Conservation (phyloP, 257 asterid genomes). For the Euphrasia confusa region DNA sequence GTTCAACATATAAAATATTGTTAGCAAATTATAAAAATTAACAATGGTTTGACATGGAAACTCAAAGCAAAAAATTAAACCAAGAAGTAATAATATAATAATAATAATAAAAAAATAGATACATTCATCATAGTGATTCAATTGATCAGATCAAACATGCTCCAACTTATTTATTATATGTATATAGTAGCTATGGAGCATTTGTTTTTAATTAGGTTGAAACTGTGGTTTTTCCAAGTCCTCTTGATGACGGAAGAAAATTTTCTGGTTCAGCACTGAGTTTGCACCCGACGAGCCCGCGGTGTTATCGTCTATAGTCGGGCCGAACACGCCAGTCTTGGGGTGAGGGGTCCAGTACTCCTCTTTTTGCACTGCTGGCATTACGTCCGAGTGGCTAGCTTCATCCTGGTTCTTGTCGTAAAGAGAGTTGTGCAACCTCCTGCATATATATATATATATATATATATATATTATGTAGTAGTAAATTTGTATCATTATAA, state of each 20-base stretch:
- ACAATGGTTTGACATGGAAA: too few relatives aligned
- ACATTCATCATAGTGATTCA: neutral
- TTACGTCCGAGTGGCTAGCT: constrained; percentile 35
- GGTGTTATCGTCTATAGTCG: constrained; percentile 38
- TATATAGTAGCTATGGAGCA: neutral
- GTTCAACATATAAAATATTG: too few relatives aligned
- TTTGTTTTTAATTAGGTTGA: constrained; percentile 32
- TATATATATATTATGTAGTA: too few relatives aligned
- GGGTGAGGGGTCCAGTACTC: constrained; percentile 87
- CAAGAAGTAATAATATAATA: too few relatives aligned
- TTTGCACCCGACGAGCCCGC: constrained; percentile 20
- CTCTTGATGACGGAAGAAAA: constrained; percentile 75
- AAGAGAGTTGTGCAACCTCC: constrained; percentile 68
- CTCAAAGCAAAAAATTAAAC: too few relatives aligned
- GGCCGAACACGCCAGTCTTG: constrained; percentile 80
- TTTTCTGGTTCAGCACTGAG: constrained; percentile 73
- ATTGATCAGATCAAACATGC: neutral
- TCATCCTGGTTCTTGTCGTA: constrained; percentile 88
- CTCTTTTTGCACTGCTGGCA: constrained; percentile 32
- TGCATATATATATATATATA: too few relatives aligned
- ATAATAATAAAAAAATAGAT: too few relatives aligned
- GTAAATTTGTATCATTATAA: too few relatives aligned
- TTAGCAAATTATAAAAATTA: too few relatives aligned
- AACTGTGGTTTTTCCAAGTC: constrained; percentile 69
- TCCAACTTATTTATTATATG: constrained; percentile 19